A percentile compares a stretch with the other conserved stretches of the same genome.
These are phyloP conservation scores for Dalbergia cochinchinensis DNA, from an alignment of 306 rosid genomes.

Conservation along the genomic window DNA sequence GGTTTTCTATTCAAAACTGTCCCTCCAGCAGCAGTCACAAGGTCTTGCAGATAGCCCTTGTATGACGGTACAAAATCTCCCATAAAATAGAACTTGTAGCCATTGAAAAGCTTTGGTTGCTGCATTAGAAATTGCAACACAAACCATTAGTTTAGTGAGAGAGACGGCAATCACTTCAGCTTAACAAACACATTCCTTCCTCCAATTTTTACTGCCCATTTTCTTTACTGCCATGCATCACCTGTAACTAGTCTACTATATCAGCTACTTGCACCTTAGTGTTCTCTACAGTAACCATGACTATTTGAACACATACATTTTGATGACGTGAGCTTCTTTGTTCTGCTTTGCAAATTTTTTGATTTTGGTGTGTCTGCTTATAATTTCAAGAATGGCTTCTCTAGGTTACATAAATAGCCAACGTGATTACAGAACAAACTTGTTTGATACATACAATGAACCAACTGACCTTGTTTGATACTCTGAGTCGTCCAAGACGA, in stretches of 20 bases:
- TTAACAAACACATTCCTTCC: background rate
- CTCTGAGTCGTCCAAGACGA: constrained; percentile 81
- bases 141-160: constrained; percentile 36
- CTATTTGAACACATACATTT: constrained; percentile 7
- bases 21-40: constrained; percentile 91
- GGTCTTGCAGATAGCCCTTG: constrained; percentile 84
- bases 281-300: constrained; percentile 15
- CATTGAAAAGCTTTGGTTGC: constrained; percentile 83
- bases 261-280: constrained; percentile 27
- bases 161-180: constrained; percentile 10
- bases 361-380: background rate
- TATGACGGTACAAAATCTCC: constrained; percentile 75
- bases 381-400: constrained; percentile 15
- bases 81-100: constrained; percentile 79
- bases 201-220: background rate
- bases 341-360: constrained; percentile 5
- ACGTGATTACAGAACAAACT: too few relatives aligned
- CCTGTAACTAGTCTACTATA: background rate
- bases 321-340: background rate
- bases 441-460: background rate
- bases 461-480: constrained; percentile 69
- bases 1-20: constrained; percentile 84
- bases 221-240: background rate
- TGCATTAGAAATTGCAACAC: constrained; percentile 53
- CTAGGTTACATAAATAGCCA: background rate